Percentiles rank a stretch among this genome's conserved stretches.
phyloP scores from a whole-genome alignment of 2,329 filamentous ascomycete species.

The Daldinia eschscholtzii region DNA sequence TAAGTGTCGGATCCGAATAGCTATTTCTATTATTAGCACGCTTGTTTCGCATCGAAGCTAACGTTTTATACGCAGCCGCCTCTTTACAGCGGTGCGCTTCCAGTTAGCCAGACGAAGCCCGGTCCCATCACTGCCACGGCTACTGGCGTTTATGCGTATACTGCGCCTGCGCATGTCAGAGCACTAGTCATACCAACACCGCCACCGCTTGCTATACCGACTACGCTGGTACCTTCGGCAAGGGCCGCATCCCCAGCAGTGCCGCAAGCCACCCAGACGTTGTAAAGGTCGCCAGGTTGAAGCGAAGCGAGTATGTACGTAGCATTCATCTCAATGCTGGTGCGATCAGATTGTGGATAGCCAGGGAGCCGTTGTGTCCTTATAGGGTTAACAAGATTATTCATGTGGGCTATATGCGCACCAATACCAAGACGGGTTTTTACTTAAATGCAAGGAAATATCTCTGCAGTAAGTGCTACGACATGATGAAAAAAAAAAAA shows the following conservation, averaged over 20 bases:
- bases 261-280: conserved; percentile 20
- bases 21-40: background rate
- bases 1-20: conserved; percentile 26
- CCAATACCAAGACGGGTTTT: conserved; percentile 24
- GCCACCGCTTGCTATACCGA: conserved; percentile 21
- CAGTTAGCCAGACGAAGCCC: conserved; percentile 45
- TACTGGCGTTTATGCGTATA: conserved; percentile 44
- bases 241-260: conserved; percentile 28
- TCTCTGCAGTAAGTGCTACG: conserved; percentile 21
- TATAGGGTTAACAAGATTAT: conserved; percentile 14
- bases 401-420: conserved; percentile 3
- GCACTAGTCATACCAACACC: conserved; percentile 17
- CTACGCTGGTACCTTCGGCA: conserved; percentile 25
- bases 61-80: conserved; percentile 43
- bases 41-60: conserved; percentile 16
- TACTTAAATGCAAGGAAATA: conserved; percentile 15
- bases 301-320: conserved; percentile 2
- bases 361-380: conserved; percentile 10
- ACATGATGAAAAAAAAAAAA: conserved; percentile 1
- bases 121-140: conserved; percentile 47
- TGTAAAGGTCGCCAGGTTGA: conserved; percentile 6
- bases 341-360: conserved; percentile 16
- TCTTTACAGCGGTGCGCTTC: conserved; percentile 49
- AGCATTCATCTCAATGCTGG: background rate
- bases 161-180: conserved; percentile 28